Evolutionary conservation across 768 basidiomycete species (phyloP).

Genomic region (Galerina marginata): DNA sequence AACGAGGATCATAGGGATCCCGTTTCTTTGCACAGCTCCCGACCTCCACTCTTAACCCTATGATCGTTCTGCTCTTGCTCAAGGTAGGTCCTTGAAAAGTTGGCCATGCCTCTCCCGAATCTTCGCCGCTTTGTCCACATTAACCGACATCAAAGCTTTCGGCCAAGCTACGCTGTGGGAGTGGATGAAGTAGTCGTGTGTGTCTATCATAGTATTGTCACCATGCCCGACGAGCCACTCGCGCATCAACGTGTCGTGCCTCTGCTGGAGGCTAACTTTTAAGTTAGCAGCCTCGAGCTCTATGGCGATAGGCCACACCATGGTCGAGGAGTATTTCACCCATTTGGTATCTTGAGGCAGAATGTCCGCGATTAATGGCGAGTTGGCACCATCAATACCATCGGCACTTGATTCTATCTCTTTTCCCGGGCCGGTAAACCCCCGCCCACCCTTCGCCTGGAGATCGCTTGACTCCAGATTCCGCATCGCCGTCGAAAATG

Average conservation of each 20-base stretch:
- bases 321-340: not conserved
- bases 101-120: conserved; percentile 2
- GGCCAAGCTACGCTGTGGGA: not conserved
- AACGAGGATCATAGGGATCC: too few relatives aligned
- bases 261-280: not conserved
- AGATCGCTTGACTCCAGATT: too few relatives aligned
- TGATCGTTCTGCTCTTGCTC: too few relatives aligned
- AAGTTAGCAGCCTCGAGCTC: not conserved
- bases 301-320: not conserved
- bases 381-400: too few relatives aligned
- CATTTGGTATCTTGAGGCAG: not conserved
- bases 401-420: too few relatives aligned
- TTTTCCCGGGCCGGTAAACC: too few relatives aligned
- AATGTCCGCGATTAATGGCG: too few relatives aligned
- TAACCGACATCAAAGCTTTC: not conserved
- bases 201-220: not conserved
- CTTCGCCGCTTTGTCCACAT: not conserved
- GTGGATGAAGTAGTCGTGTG: conserved; percentile 1
- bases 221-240: not conserved
- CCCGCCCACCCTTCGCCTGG: too few relatives aligned
- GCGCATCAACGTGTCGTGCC: not conserved
- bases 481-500: too few relatives aligned
- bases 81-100: not conserved
- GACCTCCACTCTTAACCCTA: too few relatives aligned
- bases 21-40: too few relatives aligned